A percentile compares a stretch with the other conserved stretches of the same genome.
phyloP scores from a whole-genome alignment of 2,329 filamentous ascomycete genomes.

The Beauveria asiatica region DNA sequence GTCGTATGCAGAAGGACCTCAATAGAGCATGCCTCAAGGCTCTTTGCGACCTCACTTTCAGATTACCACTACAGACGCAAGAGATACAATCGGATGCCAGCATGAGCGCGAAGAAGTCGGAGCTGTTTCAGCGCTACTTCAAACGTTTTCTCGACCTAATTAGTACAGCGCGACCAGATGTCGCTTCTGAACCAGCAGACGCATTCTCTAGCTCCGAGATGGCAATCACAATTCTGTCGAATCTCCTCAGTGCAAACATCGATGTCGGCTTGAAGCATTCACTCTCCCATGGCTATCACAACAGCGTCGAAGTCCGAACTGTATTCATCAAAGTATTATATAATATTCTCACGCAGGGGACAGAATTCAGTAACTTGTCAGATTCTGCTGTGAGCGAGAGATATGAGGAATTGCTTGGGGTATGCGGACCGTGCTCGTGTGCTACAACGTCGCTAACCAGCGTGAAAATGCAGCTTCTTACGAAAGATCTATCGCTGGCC shows the following conservation, averaged over 20 bases:
- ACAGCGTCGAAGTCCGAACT: conserved; percentile 60
- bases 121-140: conserved; percentile 66
- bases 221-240: conserved; percentile 59
- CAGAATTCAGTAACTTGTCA: conserved; percentile 60
- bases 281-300: conserved; percentile 61
- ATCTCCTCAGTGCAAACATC: conserved; percentile 61
- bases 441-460: conserved; percentile 11
- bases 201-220: conserved; percentile 49
- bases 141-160: conserved; percentile 59
- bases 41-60: conserved; percentile 57
- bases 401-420: conserved; percentile 56
- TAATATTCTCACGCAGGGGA: conserved; percentile 63
- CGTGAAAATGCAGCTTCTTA: conserved; percentile 39
- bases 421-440: conserved; percentile 20
- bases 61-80: conserved; percentile 56
- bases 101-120: conserved; percentile 59
- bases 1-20: conserved; percentile 54
- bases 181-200: conserved; percentile 39
- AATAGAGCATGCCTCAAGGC: conserved; percentile 57
- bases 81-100: conserved; percentile 59
- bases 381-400: conserved; percentile 61
- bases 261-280: conserved; percentile 64
- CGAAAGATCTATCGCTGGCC: conserved; percentile 53
- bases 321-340: conserved; percentile 63
- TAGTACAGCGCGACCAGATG: conserved; percentile 45